phyloP scores from a whole-genome alignment of 2,329 filamentous ascomycete species.

The Cryphonectria parasitica region DNA sequence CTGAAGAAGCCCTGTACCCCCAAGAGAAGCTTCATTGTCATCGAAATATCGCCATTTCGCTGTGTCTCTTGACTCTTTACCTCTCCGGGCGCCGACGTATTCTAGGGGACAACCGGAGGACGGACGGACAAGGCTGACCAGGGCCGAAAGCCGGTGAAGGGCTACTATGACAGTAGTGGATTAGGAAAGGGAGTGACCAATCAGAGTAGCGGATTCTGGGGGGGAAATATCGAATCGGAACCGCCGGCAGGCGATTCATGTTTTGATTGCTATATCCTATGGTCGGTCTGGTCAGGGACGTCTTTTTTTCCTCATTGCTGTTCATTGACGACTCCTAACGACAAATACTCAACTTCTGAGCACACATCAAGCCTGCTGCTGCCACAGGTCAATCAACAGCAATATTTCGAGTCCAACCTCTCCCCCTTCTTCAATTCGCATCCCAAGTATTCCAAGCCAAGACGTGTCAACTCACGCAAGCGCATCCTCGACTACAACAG shows the following conservation, averaged over 20 bases:
- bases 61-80: neutral
- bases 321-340: neutral
- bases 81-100: neutral
- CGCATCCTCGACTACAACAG: no score
- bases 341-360: neutral
- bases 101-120: neutral
- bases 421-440: neutral
- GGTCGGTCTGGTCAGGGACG: neutral
- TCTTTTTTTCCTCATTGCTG: neutral
- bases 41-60: neutral
- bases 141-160: neutral
- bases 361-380: neutral
- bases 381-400: neutral
- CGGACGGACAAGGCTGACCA: neutral
- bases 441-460: neutral
- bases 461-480: neutral
- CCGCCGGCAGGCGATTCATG: neutral
- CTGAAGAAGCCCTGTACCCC: neutral
- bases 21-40: neutral
- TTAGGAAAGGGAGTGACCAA: neutral
- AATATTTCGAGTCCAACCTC: neutral
- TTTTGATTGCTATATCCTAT: neutral
- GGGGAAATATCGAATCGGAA: neutral
- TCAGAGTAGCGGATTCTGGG: neutral
- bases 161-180: neutral